Evolutionary conservation across 2,329 filamentous ascomycete genomes (phyloP), one percentile per base, ranked within the genome.

Genomic region (Falciphora oryzae): DNA sequence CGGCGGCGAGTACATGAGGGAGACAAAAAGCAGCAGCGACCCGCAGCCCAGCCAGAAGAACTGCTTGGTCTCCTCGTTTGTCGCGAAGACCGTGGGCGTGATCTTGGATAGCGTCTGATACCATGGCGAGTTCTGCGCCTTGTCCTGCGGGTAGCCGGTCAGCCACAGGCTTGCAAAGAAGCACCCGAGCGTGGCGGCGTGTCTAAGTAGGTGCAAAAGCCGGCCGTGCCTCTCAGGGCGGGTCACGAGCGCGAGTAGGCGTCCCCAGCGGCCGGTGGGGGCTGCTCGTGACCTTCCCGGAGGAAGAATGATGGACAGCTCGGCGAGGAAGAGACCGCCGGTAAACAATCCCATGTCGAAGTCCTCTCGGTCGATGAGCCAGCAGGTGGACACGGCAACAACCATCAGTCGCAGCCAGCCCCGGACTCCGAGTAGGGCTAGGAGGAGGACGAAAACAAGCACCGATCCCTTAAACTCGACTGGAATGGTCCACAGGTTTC

Each of bases 401-500:
- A 3, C 44, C 44, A n/a, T n/a, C 22, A 50, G 44, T 22, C 44
- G 44, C 16, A 50, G 22, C 44, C 44, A 50, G 22, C 18, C 3
- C 8, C 44, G 44, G 44, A n/a, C 44, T 6, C 44, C 7, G 18
- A 50, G 44, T 2, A 79, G 66, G 53, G 75, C 71, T n/a, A 80
- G 65, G 25, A 77, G 67, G n/a, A 77, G 65, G 50, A 75, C 67
- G 65, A 81, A 80, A 10, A 80, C 68, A 27, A 79, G 68, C 73
- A 81, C 75, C 10, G 79, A 81, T 69, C 79, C 75, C 32, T 73
- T 76, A 63, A 80, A 78, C 65, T 82, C 79, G 64, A 81, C 75
- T 0, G 80, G 78, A 22, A 83, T 80, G 2, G 80, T 81, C 80
- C 80, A 82, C 14, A 50, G 44, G 3, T 50, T 22, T 22, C 18